Evolutionary conservation across 2,329 filamentous ascomycete genomes (phyloP).

Genomic region (Pseudogymnoascus sp.): DNA sequence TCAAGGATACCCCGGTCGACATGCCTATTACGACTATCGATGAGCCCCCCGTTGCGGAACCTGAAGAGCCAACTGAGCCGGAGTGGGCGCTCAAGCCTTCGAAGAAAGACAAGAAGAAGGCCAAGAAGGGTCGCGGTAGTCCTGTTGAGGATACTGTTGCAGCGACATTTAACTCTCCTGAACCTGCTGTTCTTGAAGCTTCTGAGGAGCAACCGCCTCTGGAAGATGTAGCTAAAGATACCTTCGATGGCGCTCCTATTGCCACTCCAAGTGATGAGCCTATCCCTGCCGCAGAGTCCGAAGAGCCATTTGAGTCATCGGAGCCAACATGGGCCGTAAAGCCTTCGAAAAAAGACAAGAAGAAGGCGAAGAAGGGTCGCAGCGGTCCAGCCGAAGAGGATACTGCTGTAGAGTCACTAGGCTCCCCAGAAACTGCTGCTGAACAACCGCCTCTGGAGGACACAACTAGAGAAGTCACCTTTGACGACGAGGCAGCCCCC

Average conservation of each 20-base stretch:
- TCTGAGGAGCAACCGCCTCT: background rate
- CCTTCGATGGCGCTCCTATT: background rate
- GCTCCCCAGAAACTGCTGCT: background rate
- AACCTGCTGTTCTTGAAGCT: background rate
- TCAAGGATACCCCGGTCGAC: background rate
- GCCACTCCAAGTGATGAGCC: background rate
- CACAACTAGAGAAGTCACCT: background rate
- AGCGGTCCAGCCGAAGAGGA: background rate
- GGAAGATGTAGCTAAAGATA: background rate
- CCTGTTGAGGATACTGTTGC: background rate
- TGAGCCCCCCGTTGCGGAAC: background rate
- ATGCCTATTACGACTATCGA: background rate
- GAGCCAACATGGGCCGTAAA: background rate
- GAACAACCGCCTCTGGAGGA: background rate
- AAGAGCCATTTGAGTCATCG: background rate
- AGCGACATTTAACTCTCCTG: background rate
- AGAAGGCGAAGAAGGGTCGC: constrained; percentile 15
- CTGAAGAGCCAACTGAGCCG: background rate
- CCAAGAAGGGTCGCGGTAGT: background rate
- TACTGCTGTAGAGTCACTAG: background rate
- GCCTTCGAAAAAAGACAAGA: constrained; percentile 34
- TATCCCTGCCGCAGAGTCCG: background rate
- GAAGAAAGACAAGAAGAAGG: constrained; percentile 35
- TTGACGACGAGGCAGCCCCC: background rate
- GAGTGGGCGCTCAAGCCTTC: constrained; percentile 14